These are phyloP conservation scores for Jackrogersella minutella DNA, from an alignment of 495 filamentous ascomycete species.

Conservation along the genomic window DNA sequence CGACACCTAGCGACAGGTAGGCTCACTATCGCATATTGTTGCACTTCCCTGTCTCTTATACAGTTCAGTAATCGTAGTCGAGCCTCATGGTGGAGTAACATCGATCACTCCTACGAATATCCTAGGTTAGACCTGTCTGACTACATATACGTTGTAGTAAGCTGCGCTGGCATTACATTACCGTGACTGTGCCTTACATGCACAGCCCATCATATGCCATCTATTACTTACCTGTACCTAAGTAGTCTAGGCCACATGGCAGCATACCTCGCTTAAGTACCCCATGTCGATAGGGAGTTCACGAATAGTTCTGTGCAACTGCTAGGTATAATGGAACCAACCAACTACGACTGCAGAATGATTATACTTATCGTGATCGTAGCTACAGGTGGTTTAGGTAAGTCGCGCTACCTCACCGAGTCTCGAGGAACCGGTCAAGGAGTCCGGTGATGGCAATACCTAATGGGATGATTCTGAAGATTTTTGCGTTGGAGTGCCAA, in stretches of 20 bases:
- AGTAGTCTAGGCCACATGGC: constrained; percentile 8
- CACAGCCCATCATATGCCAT: constrained; percentile 23
- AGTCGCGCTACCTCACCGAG: constrained; percentile 20
- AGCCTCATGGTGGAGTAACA: neutral
- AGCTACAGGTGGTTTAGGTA: constrained; percentile 1
- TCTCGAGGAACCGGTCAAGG: constrained; percentile 9
- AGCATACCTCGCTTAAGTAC: constrained; percentile 13
- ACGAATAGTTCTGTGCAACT: neutral
- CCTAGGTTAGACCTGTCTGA: neutral
- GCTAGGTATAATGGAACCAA: neutral
- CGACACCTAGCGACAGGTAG: neutral
- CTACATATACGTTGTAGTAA: constrained; percentile 5
- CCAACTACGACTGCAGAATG: neutral
- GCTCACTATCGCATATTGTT: neutral
- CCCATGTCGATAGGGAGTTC: constrained; percentile 15
- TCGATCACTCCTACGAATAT: neutral
- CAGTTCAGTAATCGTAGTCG: neutral
- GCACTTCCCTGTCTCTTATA: constrained; percentile 4
- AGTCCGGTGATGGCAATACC: constrained; percentile 7
- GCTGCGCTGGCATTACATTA: neutral
- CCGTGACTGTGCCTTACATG: constrained; percentile 16
- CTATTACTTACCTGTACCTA: neutral
- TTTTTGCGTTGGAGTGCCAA: constrained; percentile 28
- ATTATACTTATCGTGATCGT: neutral
- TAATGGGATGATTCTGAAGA: constrained; percentile 6